These are phyloP conservation scores for Pyrus communis DNA, from an alignment of 306 rosid species.

Conservation along the genomic window DNA sequence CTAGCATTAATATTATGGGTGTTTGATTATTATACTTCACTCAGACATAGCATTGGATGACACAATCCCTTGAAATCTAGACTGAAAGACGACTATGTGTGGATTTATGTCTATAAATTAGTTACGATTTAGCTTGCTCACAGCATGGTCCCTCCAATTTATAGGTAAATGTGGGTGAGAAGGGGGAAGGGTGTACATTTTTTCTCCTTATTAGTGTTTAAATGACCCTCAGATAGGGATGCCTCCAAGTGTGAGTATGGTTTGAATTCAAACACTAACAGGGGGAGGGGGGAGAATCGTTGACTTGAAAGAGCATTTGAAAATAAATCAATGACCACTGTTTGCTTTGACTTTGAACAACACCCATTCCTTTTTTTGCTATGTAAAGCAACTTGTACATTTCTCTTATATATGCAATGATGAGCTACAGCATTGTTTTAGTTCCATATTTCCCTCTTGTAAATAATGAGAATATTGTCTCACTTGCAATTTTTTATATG, in stretches of 20 bases:
- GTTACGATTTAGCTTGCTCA: neutral
- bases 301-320: neutral
- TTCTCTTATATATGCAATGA: neutral
- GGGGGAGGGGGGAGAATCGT: neutral
- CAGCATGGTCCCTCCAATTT: neutral
- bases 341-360: neutral
- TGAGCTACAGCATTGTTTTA: neutral
- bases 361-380: neutral
- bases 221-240: too few relatives aligned
- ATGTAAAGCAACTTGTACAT: neutral
- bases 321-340: neutral
- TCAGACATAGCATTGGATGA: neutral
- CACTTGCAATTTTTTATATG: neutral
- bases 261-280: neutral
- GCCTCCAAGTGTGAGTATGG: neutral
- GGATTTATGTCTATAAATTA: neutral
- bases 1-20: neutral
- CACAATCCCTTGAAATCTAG: neutral
- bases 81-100: neutral
- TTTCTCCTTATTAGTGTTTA: neutral
- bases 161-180: neutral
- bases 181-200: neutral
- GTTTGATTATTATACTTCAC: neutral
- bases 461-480: neutral
- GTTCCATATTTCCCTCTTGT: neutral